Evolutionary conservation across 2,329 filamentous ascomycete species (phyloP), one percentile per base, ranked within the genome.

Genomic region (Sclerotinia spermophila): DNA sequence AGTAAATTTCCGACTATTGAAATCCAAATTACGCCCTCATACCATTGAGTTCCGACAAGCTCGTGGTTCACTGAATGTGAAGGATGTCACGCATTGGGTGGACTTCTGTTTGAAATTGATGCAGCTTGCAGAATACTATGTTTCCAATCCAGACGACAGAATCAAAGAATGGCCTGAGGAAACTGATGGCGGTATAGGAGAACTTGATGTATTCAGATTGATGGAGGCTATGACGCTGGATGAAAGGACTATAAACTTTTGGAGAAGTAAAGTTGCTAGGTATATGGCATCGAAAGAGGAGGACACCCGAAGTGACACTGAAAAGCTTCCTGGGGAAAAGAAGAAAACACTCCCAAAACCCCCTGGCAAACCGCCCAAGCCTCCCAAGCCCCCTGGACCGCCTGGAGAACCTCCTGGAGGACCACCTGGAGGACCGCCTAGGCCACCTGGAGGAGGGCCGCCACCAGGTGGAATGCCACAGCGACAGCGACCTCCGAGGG

Each of bases 1-100:
- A 2, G 73, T 75, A 1, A 77, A 76, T 62, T 74, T 77, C 24
- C 72, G 62, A 5, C n/a, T 44, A 51, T 44, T 69, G 45, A 48
- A 11, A 56, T 40, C 68, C 51, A 10, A 15, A 68, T 17, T 30
- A 42, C 53, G 38, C n/a, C 69, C 75, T 30, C 56, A 58, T 59
- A 76, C 75, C 1, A 72, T 77, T 27, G 74, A 78, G 27, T 78
- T 77, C 44, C 73, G 76, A 42, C 75, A 77, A 66, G 74, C 74
- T 4, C 71, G 71, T 17, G 74, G 76, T 2, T 69, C 74, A 5
- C 72, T 77, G 3, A 55, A 72, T 30, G 15, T 55, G n/a, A 48
- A 66, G 6, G 71, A 76, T 55, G 71, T 77, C 21, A 53, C 33
- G 21, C 58, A 72, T 19, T 77, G 74, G 75, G 71, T 76, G 6